Percentiles rank a stretch among this genome's conserved stretches.
phyloP scores from a whole-genome alignment of 208 protist species.

The Willaertia magna region DNA sequence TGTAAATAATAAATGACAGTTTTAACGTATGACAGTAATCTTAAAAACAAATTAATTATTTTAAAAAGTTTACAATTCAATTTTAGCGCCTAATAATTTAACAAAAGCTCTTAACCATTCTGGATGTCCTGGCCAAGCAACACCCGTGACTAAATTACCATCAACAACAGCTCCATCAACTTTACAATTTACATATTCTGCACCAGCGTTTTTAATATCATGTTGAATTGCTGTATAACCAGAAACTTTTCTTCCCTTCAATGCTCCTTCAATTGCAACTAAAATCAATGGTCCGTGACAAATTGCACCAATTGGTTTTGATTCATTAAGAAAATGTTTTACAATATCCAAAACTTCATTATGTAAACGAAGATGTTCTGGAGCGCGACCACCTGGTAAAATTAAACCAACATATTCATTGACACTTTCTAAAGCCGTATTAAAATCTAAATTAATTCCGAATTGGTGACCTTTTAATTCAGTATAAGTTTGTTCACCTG shows the following conservation, averaged over 20 bases:
- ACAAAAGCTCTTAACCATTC: conserved; percentile 25
- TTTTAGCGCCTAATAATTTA: conserved; percentile 25
- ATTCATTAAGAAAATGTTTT: conserved; percentile 19
- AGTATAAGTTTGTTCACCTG: conserved; percentile 38
- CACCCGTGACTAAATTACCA: conserved; percentile 27
- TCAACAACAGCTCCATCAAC: conserved; percentile 27
- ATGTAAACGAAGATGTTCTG: conserved; percentile 31
- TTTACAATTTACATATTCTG: not conserved
- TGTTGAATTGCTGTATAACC: conserved; percentile 32
- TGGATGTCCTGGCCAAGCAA: conserved; percentile 36
- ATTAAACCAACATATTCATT: conserved; percentile 29
- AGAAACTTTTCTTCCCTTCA: conserved; percentile 23
- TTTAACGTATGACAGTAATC: too few relatives aligned
- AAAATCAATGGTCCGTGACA: conserved; percentile 10
- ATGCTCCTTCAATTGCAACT: conserved; percentile 16
- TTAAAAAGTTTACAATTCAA: not conserved
- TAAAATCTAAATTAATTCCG: not conserved
- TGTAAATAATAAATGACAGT: too few relatives aligned
- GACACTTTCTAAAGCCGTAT: conserved; percentile 19
- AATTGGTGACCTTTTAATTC: conserved; percentile 3
- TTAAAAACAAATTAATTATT: too few relatives aligned
- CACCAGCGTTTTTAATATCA: conserved; percentile 20
- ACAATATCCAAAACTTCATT: conserved; percentile 24
- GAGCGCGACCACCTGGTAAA: conserved; percentile 30
- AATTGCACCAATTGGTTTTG: conserved; percentile 34